Conservation (phyloP, 2,329 filamentous ascomycete species). For the Penicillium sp. region DNA sequence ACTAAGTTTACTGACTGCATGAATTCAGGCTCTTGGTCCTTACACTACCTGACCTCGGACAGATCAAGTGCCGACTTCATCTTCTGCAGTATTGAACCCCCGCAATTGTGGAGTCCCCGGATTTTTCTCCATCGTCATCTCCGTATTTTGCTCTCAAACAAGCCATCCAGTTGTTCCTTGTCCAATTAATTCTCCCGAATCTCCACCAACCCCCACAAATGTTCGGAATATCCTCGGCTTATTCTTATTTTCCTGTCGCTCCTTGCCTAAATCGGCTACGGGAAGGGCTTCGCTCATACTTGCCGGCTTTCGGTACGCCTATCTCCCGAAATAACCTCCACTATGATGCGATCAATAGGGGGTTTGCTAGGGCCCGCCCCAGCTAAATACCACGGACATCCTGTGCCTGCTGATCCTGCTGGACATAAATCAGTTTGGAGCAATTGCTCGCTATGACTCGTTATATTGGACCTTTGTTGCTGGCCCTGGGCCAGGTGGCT, state of each 20-base stretch:
- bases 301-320: constrained; percentile 2
- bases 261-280: not conserved
- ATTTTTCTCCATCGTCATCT: not conserved
- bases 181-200: not conserved
- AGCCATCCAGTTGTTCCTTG: not conserved
- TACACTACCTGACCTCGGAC: not conserved
- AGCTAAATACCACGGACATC: constrained; percentile 3
- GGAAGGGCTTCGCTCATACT: constrained; percentile 1
- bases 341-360: not conserved
- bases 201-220: not conserved
- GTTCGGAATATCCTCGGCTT: not conserved
- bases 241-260: constrained; percentile 3
- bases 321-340: not conserved
- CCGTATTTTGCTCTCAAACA: not conserved
- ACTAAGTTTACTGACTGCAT: not conserved
- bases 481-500: constrained; percentile 19
- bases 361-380: not conserved
- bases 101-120: constrained; percentile 19
- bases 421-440: not conserved
- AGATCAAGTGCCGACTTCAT: constrained; percentile 12
- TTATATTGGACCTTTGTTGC: constrained; percentile 9
- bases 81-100: not conserved
- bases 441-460: constrained; percentile 11
- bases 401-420: not conserved
- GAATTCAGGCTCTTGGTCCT: no score